Evolutionary conservation across 805 yeast genomes (phyloP), one percentile per base, ranked within the genome.

Genomic region (Kodamaea hsintzibuensis): DNA sequence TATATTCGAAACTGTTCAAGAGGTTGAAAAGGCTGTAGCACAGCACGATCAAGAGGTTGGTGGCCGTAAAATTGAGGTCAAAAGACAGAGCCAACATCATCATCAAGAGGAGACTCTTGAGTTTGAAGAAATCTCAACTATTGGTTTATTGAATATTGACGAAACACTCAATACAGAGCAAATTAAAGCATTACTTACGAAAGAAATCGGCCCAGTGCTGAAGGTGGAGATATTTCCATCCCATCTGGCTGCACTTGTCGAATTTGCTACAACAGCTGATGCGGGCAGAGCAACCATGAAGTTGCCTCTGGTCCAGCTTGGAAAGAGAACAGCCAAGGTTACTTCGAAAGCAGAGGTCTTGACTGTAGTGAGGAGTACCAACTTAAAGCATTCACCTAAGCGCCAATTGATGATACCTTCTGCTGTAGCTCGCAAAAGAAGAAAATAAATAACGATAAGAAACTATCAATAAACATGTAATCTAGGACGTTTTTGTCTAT

Each of bases 261-360:
- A 79, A 55, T 81, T 81, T 56, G 65, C 64, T 22, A 67, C 63
- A 5, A 66, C 72, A 0, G 60, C 67, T 7, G 76, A 75, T 46
- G 82, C 86, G 0, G 90, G 90, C 0, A 73, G 68, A 45, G 84
- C 83, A 0, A 68, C 74, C 0, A 61, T 85, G 66, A 60, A 64
- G 10, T 57, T 82, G 13, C 72, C 76, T 33, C 81, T 82, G 0
- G 57, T 57, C 19, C 57, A 54, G 9, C 70, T 80, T 14, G 76
- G 77, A 14, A 76, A 70, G 1, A 66, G 62, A 44, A 47, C 35
- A 0, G 39, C 79, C 1, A 49, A 54, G 45, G 49, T 60, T 7
- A 49, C 39, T 2, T 52, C 56, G 4, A 51, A 47, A 27, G 40
- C 42, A 3, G 55, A 54, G 2, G 42, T 47, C 12, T 22, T 33